phyloP scores from a whole-genome alignment of 805 yeast genomes.

The Clavispora fructus region DNA sequence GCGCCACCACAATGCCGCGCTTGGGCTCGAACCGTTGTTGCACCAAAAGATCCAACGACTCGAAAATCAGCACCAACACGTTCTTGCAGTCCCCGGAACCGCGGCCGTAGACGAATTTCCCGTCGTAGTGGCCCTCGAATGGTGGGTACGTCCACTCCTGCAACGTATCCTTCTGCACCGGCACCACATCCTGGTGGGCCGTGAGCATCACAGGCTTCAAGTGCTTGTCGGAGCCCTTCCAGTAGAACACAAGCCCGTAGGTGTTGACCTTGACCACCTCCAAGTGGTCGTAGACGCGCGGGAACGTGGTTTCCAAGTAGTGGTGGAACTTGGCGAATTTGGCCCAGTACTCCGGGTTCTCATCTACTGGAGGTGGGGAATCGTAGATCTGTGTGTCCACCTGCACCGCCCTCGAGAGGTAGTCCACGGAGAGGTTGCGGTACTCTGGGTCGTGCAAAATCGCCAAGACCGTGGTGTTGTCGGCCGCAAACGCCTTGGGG shows the following conservation, averaged over 20 bases:
- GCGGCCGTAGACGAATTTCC: slow-evolving; percentile 16
- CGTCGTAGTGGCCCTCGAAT: slow-evolving; percentile 31
- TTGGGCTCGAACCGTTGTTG: slow-evolving; percentile 7
- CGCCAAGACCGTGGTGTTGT: slow-evolving; percentile 25
- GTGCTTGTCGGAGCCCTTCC: slow-evolving; percentile 27
- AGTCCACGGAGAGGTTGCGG: slow-evolving; percentile 7
- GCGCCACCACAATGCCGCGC: slow-evolving; percentile 13
- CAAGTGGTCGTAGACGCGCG: slow-evolving; percentile 27
- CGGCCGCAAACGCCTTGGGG: slow-evolving; percentile 20
- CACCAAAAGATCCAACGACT: slow-evolving; percentile 13
- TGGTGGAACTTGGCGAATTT: slow-evolving; percentile 22
- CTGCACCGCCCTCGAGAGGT: slow-evolving; percentile 12
- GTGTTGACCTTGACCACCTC: slow-evolving; percentile 31
- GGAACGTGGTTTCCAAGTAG: slow-evolving; percentile 28
- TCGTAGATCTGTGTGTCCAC: slow-evolving; percentile 15
- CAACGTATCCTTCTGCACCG: slow-evolving; percentile 35
- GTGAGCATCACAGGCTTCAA: slow-evolving; percentile 33
- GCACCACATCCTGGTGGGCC: slow-evolving; percentile 41
- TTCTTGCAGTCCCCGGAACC: slow-evolving; percentile 17
- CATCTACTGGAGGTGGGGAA: slow-evolving; percentile 13
- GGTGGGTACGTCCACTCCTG: slow-evolving; percentile 36
- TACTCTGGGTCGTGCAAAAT: slow-evolving; percentile 9
- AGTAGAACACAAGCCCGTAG: slow-evolving; percentile 32
- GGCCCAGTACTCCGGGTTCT: slow-evolving; percentile 14
- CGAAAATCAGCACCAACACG: slow-evolving; percentile 13